These are phyloP conservation scores for Penicillium rolfsii DNA, from an alignment of 2,329 filamentous ascomycete genomes.

Conservation along the genomic window DNA sequence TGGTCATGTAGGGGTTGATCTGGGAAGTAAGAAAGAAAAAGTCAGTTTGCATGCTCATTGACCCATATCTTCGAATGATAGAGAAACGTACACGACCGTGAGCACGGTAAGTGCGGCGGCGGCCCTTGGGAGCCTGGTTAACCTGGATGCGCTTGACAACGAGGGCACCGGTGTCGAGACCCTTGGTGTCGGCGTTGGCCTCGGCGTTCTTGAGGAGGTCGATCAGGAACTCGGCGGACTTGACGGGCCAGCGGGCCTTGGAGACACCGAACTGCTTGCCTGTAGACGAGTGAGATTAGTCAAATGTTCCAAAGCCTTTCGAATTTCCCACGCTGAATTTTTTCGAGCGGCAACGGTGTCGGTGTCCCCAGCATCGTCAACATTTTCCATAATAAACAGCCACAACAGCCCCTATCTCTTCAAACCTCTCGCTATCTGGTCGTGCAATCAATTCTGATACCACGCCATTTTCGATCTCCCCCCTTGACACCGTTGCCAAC, in stretches of 20 bases:
- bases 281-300: constrained; percentile 47
- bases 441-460: constrained; percentile 14
- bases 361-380: constrained; percentile 6
- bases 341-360: constrained; percentile 19
- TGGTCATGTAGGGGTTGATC: constrained; percentile 99
- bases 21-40: constrained; percentile 44
- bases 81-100: constrained; percentile 91
- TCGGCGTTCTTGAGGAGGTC: constrained; percentile 97
- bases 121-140: constrained; percentile 99
- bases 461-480: neutral
- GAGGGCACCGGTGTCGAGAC: constrained; percentile 95
- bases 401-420: neutral
- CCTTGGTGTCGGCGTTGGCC: constrained; percentile 95
- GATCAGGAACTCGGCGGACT: constrained; percentile 98
- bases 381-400: neutral
- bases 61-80: neutral
- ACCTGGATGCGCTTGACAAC: constrained; percentile 99
- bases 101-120: constrained; percentile 98
- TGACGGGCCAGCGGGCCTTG: constrained; percentile 98
- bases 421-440: neutral
- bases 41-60: neutral
- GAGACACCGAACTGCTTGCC: constrained; percentile 99
- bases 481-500: constrained; percentile 18
- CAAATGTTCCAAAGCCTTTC: constrained; percentile 8
- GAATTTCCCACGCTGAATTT: constrained; percentile 17